phyloP scores from a whole-genome alignment of 306 rosid species.

The Lathyrus oleraceus region DNA sequence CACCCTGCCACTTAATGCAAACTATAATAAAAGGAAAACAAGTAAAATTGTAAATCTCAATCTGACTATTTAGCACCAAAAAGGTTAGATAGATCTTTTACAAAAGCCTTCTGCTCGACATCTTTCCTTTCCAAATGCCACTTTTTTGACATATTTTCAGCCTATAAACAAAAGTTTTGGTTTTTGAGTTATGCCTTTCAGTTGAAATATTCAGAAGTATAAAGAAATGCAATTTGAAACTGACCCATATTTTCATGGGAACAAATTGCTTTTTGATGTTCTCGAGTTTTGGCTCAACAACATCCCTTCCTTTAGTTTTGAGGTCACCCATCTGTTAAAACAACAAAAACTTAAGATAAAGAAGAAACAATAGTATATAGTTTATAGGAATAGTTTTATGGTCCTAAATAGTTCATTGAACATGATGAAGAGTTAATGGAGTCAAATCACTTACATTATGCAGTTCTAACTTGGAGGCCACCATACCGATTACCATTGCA shows the following conservation, averaged over 20 bases:
- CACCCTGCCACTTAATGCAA: not conserved
- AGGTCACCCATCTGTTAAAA: constrained; percentile 62
- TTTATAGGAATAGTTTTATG: constrained; percentile 2
- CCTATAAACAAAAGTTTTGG: constrained; percentile 50
- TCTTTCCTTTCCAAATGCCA: constrained; percentile 68
- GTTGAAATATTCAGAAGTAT: constrained; percentile 8
- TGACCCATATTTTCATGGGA: constrained; percentile 76
- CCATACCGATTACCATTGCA: constrained; percentile 63
- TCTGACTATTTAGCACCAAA: constrained; percentile 56
- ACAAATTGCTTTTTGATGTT: constrained; percentile 52
- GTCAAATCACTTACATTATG: constrained; percentile 52
- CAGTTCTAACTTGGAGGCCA: constrained; percentile 67
- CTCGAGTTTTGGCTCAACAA: constrained; percentile 61
- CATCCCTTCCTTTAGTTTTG: constrained; percentile 61
- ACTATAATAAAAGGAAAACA: not conserved
- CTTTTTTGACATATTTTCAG: constrained; percentile 62
- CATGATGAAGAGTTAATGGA: constrained; percentile 26
- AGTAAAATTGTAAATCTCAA: constrained; percentile 28
- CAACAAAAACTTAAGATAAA: constrained; percentile 22
- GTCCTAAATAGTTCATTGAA: constrained; percentile 21
- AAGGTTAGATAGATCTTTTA: constrained; percentile 64
- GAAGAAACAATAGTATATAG: not conserved
- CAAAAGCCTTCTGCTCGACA: constrained; percentile 65
- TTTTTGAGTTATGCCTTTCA: constrained; percentile 24
- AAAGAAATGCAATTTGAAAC: constrained; percentile 26